Evolutionary conservation across 495 filamentous ascomycete species (phyloP), one percentile per base, ranked within the genome.

Genomic region (Letharia columbiana): DNA sequence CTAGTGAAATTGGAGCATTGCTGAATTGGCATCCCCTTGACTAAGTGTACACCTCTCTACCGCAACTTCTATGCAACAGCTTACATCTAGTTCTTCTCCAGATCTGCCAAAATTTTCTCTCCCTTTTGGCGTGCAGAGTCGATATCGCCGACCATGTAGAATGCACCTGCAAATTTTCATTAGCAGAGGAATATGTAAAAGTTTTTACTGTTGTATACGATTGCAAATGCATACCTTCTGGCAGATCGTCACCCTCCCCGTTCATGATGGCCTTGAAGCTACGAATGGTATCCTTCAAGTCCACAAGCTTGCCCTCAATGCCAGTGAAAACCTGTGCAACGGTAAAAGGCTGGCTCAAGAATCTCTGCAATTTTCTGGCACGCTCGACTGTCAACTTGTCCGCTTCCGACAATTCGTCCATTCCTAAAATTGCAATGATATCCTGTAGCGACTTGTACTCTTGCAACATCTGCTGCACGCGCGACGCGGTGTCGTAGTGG

Each of bases 391-490:
- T 98, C 73, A 98, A 86, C 89, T 98, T 98, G 78, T 98, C 95
- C 72, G 89, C 88, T 84, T 97, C 95, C 70, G 92, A 96, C 79
- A 98, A 82, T 79, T 98, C 95, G 82, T 98, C 95, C 95, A 98
- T 97, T 87, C 94, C 94, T 76, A 98, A 80, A 90, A 98, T 98
- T 81, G 94, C 94, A 85, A 98, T 98, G 86, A 98, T 98, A 85
- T 98, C 94, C 80, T 98, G 94, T 69, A 98, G 90, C 66, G 93
- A 97, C 89, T 98, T 98, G 89, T 98, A 98, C 86, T 97, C 95
- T 82, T 98, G 94, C 78, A 98, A 86, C 84, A 96, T 98, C 83
- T 92, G 90, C 84, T 98, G 94, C 77, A 98, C 94, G 71, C 86
- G 86, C 77, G 88, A 89, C 81, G 94, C 94, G 72, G 89, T 94